phyloP scores from a whole-genome alignment of 78 protist species.

The Dictyostelium brefeldianum region DNA sequence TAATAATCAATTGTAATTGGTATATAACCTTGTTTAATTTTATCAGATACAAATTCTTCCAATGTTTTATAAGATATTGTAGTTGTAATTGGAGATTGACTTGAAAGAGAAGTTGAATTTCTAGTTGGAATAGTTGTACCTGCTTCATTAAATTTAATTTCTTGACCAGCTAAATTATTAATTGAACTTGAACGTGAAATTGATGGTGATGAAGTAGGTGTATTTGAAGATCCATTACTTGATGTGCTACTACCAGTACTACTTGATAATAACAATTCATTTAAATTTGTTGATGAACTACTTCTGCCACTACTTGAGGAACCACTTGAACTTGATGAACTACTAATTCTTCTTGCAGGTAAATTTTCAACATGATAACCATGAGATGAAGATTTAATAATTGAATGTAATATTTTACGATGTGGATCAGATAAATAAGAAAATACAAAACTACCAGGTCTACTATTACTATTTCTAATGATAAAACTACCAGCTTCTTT shows the following conservation, averaged over 20 bases:
- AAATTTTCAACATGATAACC: slow-evolving; percentile 64
- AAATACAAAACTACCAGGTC: slow-evolving; percentile 77
- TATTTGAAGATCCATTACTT: neutral
- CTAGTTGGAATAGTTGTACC: neutral
- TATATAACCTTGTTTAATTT: slow-evolving; percentile 68
- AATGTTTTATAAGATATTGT: slow-evolving; percentile 25
- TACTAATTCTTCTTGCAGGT: slow-evolving; percentile 37
- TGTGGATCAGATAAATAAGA: slow-evolving; percentile 64
- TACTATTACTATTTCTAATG: slow-evolving; percentile 60
- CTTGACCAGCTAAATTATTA: neutral
- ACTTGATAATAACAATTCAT: neutral
- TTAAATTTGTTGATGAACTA: neutral
- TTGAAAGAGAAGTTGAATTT: neutral
- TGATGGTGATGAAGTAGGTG: slow-evolving; percentile 20
- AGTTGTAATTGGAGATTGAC: neutral
- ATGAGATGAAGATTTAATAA: slow-evolving; percentile 52
- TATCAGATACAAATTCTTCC: slow-evolving; percentile 68
- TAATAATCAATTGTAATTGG: slow-evolving; percentile 28
- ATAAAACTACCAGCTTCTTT: slow-evolving; percentile 64
- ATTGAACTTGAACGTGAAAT: neutral
- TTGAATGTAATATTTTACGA: slow-evolving; percentile 45
- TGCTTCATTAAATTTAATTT: slow-evolving; percentile 22
- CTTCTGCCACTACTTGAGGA: neutral
- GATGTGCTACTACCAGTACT: neutral
- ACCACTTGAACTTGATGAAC: neutral